A percentile compares a stretch with the other conserved stretches of the same genome.
Conservation (phyloP, 768 basidiomycete species). For the Boletus reticulatus region DNA sequence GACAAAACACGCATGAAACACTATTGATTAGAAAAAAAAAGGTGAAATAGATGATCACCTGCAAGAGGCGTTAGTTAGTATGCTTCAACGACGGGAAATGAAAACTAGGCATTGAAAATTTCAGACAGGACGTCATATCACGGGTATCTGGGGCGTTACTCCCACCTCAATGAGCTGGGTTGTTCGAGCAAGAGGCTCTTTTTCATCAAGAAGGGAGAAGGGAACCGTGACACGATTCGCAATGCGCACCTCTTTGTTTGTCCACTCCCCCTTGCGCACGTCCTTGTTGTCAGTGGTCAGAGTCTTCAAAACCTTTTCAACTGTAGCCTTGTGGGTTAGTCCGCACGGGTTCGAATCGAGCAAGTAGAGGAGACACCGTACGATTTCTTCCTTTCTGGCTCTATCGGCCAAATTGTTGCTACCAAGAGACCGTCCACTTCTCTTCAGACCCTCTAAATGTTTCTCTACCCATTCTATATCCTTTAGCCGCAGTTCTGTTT, state of each 20-base stretch:
- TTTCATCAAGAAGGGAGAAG: conserved; percentile 51
- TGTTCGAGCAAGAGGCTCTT: conserved; percentile 79
- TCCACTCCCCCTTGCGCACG: conserved; percentile 92
- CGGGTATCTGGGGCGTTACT: conserved; percentile 81
- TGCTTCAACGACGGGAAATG: neutral
- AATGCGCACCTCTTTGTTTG: conserved; percentile 85
- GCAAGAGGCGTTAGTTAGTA: conserved; percentile 14
- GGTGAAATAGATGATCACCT: conserved; percentile 21
- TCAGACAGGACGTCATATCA: conserved; percentile 63
- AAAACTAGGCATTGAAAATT: conserved; percentile 2
- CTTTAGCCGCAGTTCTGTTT: conserved; percentile 90
- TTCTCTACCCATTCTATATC: conserved; percentile 99
- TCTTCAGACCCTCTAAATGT: conserved; percentile 74
- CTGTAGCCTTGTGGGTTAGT: conserved; percentile 55
- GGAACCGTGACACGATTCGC: neutral
- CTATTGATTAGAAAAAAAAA: conserved; percentile 51
- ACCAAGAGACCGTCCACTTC: conserved; percentile 66
- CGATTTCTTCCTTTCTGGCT: conserved; percentile 95
- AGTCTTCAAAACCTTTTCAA: conserved; percentile 81
- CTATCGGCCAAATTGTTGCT: conserved; percentile 84
- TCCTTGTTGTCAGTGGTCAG: conserved; percentile 83
- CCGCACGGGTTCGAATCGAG: conserved; percentile 3
- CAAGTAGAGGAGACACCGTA: conserved; percentile 34
- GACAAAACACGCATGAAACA: conserved; percentile 55
- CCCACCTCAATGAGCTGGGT: conserved; percentile 97